Evolutionary conservation across 2,329 filamentous ascomycete species (phyloP).

Genomic region (Xylariaceae sp.): DNA sequence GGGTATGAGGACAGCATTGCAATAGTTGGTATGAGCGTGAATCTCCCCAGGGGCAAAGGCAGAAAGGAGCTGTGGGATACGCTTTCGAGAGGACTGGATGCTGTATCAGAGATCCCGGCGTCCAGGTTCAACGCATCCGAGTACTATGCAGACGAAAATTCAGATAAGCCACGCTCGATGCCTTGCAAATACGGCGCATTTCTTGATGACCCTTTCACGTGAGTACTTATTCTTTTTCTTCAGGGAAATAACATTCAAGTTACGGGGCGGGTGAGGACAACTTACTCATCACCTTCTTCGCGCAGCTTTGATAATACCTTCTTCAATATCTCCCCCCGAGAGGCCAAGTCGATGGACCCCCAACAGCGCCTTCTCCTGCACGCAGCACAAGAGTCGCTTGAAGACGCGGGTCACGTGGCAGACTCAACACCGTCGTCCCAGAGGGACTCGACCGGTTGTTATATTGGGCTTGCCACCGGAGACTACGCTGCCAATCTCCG

Average conservation of each 20-base stretch:
- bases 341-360: slow-evolving; percentile 15
- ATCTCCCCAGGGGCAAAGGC: slow-evolving; percentile 6
- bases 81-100: slow-evolving; percentile 1
- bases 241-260: no score
- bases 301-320: slow-evolving; percentile 11
- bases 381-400: slow-evolving; percentile 11
- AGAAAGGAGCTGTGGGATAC: slow-evolving; percentile 7
- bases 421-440: slow-evolving; percentile 13
- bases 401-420: slow-evolving; percentile 18
- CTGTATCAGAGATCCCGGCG: slow-evolving; percentile 6
- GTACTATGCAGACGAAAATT: no score
- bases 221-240: no score
- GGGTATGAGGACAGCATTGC: slow-evolving; percentile 8
- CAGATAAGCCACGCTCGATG: no score
- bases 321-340: slow-evolving; percentile 14
- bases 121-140: slow-evolving; percentile 7
- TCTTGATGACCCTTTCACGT: slow-evolving; percentile 9
- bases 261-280: no score
- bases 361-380: slow-evolving; percentile 15
- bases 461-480: slow-evolving; percentile 19
- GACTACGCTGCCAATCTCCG: slow-evolving; percentile 25
- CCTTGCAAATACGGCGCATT: slow-evolving; percentile 8
- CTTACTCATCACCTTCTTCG: no score
- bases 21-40: slow-evolving; percentile 9
- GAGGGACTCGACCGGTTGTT: slow-evolving; percentile 21